A percentile compares a stretch with the other conserved stretches of the same genome.
These are phyloP conservation scores for Trichoderma aggressivum DNA, from an alignment of 2,329 filamentous ascomycete genomes.

Conservation along the genomic window DNA sequence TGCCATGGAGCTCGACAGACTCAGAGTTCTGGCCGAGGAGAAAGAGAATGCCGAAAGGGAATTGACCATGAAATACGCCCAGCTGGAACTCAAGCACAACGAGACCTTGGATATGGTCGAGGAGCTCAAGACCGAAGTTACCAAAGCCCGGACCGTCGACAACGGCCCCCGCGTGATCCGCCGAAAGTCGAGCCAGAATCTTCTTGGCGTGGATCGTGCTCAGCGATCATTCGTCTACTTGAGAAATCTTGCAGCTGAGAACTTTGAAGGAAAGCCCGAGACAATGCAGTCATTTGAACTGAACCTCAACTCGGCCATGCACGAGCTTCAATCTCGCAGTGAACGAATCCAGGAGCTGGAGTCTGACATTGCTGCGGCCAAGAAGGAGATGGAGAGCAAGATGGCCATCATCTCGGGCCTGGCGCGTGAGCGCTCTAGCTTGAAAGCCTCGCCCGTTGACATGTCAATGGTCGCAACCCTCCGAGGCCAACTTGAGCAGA, in stretches of 20 bases:
- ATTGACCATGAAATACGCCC: slow-evolving; percentile 74
- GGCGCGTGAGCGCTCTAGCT: slow-evolving; percentile 85
- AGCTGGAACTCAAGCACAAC: slow-evolving; percentile 78
- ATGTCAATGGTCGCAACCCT: slow-evolving; percentile 86
- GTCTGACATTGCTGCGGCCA: slow-evolving; percentile 73
- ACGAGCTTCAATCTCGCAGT: slow-evolving; percentile 80
- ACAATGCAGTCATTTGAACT: slow-evolving; percentile 89
- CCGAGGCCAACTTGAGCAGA: slow-evolving; percentile 83
- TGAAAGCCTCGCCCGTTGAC: slow-evolving; percentile 80
- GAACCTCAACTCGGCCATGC: slow-evolving; percentile 87
- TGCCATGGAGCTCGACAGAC: slow-evolving; percentile 63
- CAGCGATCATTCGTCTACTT: slow-evolving; percentile 88
- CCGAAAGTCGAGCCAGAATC: slow-evolving; percentile 86
- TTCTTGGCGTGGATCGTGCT: slow-evolving; percentile 83
- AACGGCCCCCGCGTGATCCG: slow-evolving; percentile 74
- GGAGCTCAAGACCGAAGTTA: slow-evolving; percentile 81
- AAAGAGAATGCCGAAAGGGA: slow-evolving; percentile 72
- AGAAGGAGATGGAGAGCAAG: slow-evolving; percentile 96
- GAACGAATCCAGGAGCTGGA: slow-evolving; percentile 90
- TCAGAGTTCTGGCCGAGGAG: slow-evolving; percentile 68
- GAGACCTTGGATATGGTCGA: slow-evolving; percentile 83
- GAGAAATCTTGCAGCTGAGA: slow-evolving; percentile 81
- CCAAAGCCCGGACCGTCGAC: slow-evolving; percentile 66
- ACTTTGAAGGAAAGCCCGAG: slow-evolving; percentile 78
- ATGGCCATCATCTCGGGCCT: slow-evolving; percentile 93